A percentile compares a stretch with the other conserved stretches of the same genome.
These are phyloP conservation scores for Penicillium sp. DNA, from an alignment of 2,329 filamentous ascomycete species.

Conservation along the genomic window DNA sequence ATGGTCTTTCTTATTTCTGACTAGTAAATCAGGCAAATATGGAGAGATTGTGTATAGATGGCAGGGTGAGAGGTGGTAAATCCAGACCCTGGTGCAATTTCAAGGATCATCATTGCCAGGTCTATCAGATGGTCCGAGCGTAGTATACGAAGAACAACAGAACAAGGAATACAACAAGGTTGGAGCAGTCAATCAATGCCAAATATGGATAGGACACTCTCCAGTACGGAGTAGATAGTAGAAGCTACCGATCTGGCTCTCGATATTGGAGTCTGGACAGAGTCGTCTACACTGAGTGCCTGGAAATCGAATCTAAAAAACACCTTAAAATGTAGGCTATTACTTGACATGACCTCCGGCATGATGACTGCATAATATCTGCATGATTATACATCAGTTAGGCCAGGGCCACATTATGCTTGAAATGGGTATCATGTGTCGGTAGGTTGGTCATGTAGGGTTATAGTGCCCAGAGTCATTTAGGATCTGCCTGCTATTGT, in stretches of 20 bases:
- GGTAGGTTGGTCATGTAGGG: too few relatives aligned
- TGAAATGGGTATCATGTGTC: too few relatives aligned
- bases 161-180: background rate
- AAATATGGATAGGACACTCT: too few relatives aligned
- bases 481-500: too few relatives aligned
- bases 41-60: background rate
- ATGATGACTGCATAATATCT: background rate
- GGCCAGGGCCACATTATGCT: background rate
- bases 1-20: background rate
- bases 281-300: too few relatives aligned
- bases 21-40: background rate
- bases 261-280: too few relatives aligned
- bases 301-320: too few relatives aligned
- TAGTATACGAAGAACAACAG: background rate
- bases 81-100: background rate
- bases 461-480: too few relatives aligned
- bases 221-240: too few relatives aligned
- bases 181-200: background rate
- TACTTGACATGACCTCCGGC: background rate
- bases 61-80: background rate
- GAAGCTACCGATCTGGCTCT: too few relatives aligned
- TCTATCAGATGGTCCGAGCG: constrained; percentile 3
- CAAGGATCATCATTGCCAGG: background rate
- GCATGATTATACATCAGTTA: background rate
- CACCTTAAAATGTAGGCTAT: too few relatives aligned